Percentiles rank a stretch among this genome's conserved stretches.
Evolutionary conservation across 2,329 filamentous ascomycete genomes (phyloP).

Genomic region (Epichloe baconii): DNA sequence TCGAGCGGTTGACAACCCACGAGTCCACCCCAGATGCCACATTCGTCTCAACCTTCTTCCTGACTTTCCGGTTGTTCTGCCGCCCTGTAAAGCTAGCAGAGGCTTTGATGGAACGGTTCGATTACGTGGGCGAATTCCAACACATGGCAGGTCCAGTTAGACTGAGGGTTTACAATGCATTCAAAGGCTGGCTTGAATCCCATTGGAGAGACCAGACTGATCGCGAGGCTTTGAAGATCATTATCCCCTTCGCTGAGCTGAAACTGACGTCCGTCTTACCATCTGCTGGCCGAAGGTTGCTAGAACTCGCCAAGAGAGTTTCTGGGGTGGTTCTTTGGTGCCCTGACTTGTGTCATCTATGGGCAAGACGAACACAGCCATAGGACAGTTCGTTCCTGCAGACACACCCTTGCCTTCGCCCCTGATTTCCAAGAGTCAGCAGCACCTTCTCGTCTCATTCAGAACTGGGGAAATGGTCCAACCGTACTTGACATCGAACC

Average conservation of each 20-base stretch:
- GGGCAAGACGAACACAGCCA: slow-evolving; percentile 72
- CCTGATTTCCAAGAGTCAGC: slow-evolving; percentile 62
- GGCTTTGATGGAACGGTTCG: slow-evolving; percentile 78
- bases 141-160: slow-evolving; percentile 67
- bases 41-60: slow-evolving; percentile 89
- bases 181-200: slow-evolving; percentile 95
- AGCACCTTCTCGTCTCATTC: slow-evolving; percentile 58
- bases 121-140: slow-evolving; percentile 72
- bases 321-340: slow-evolving; percentile 62
- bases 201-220: slow-evolving; percentile 85
- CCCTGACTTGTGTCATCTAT: slow-evolving; percentile 75
- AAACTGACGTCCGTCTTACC: slow-evolving; percentile 58
- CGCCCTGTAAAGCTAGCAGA: slow-evolving; percentile 67
- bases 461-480: slow-evolving; percentile 57
- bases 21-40: slow-evolving; percentile 83
- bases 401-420: slow-evolving; percentile 61
- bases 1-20: slow-evolving; percentile 89
- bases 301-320: slow-evolving; percentile 70
- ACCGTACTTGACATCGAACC: slow-evolving; percentile 84
- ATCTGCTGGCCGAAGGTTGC: slow-evolving; percentile 64
- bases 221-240: slow-evolving; percentile 58
- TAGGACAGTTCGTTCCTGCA: slow-evolving; percentile 54
- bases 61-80: slow-evolving; percentile 90
- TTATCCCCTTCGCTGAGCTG: slow-evolving; percentile 66
- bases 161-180: slow-evolving; percentile 84